phyloP scores from a whole-genome alignment of 345 rosid species.

The Adansonia digitata region DNA sequence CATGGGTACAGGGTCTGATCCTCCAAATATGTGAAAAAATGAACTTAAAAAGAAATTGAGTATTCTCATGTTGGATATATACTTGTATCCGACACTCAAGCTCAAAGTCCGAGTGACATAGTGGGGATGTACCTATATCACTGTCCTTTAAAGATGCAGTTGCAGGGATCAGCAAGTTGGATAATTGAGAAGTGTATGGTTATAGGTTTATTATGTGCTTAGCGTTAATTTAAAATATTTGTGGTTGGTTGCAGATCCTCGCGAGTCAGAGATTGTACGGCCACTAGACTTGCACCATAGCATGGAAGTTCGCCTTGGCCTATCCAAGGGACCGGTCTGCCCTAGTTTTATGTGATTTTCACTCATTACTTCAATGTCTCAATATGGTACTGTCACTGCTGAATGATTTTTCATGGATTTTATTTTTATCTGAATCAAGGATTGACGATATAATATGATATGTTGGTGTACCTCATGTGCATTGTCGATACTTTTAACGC shows the following conservation, averaged over 20 bases:
- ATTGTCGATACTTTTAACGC: background rate
- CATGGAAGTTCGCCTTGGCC: constrained; percentile 77
- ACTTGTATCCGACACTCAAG: no score
- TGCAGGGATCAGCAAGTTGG: no score
- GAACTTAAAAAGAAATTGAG: no score
- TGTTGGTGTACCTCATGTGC: background rate
- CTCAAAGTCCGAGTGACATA: no score
- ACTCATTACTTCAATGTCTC: background rate
- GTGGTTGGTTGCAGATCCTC: constrained; percentile 51
- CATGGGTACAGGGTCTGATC: no score
- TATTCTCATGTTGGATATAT: no score
- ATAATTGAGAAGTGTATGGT: background rate
- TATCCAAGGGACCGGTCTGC: constrained; percentile 67
- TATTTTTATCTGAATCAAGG: background rate
- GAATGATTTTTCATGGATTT: background rate
- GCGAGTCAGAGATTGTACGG: constrained; percentile 64
- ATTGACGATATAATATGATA: background rate
- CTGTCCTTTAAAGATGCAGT: background rate
- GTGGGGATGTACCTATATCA: no score
- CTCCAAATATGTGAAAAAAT: no score
- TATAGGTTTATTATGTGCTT: background rate
- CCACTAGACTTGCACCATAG: constrained; percentile 75
- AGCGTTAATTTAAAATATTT: background rate
- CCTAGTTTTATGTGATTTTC: constrained; percentile 54
- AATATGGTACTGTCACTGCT: background rate